Evolutionary conservation across 208 protist species (phyloP).

Genomic region (Leishmania lainsoni): DNA sequence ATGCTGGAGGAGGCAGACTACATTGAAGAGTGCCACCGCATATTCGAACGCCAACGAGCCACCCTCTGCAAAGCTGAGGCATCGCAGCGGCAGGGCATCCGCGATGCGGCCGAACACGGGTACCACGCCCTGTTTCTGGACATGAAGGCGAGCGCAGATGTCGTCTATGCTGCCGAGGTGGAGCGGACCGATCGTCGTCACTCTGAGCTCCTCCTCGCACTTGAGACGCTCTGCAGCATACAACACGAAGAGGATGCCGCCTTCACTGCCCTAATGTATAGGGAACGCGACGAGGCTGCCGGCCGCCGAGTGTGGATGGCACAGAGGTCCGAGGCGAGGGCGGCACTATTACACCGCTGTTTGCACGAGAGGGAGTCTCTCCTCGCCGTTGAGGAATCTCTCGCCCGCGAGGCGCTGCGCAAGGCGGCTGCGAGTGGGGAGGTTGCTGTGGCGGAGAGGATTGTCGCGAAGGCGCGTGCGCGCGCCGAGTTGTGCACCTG

Average conservation of each 20-base stretch:
- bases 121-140: conserved; percentile 39
- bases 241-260: conserved; percentile 38
- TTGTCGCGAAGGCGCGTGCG: conserved; percentile 31
- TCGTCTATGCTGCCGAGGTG: conserved; percentile 2
- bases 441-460: conserved; percentile 32
- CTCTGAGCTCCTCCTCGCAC: conserved; percentile 29
- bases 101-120: conserved; percentile 31
- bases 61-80: conserved; percentile 7
- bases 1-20: conserved; percentile 31
- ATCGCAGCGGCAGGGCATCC: conserved; percentile 19
- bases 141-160: conserved; percentile 34
- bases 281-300: conserved; percentile 37
- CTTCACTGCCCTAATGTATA: conserved; percentile 28
- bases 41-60: conserved; percentile 22
- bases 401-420: conserved; percentile 21
- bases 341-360: conserved; percentile 20
- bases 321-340: conserved; percentile 33
- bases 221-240: conserved; percentile 40
- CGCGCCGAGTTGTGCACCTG: conserved; percentile 27
- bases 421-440: conserved; percentile 24
- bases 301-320: conserved; percentile 42
- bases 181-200: conserved; percentile 11
- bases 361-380: conserved; percentile 8
- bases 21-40: conserved; percentile 25
- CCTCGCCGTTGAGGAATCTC: conserved; percentile 38